Base-by-base conservation (phyloP, 345 rosid genomes). In the Eucalyptus fibrosa region DNA sequence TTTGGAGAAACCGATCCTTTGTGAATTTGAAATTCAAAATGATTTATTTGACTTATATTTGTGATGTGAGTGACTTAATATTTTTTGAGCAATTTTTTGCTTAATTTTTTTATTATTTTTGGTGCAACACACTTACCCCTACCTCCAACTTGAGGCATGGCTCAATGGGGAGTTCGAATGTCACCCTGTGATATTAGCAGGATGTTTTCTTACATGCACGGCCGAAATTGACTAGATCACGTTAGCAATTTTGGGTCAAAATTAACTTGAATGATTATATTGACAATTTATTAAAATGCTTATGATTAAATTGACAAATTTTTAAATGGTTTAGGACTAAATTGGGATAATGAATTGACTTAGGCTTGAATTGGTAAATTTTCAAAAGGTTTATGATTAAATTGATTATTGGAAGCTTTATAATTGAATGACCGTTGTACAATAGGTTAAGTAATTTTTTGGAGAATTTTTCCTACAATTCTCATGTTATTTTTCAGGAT, bases 181-280 rank as follows among this genome's bases (percentile, higher is more conserved):
- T 9, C 81, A 18, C 24, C 42, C 12, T 2, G 0, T 34, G 44
- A 69, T 32, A 18, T 32, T 34, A 34, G 45, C 14, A 18, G 2
- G 15, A 37, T 37, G 23, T 37, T 37, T 19, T 72, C 45, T 7
- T 37, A 56, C 13, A 24, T 56, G 30, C 30, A 24, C 0, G 3
- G 3, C 28, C 2, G 3, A 24, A 24, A 56, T 1, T 56, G 3
- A 56, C 13, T 24, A 56, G 62, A 56, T 24, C 30, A 56, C 1
- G 1, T 56, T 10, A 23, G 30, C 21, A 56, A 56, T 56, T 10
- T 56, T 0, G 0, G 7, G 6, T 56, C 62, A 56, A 56, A 56
- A 24, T 24, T 23, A 56, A 24, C 62, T 56, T 9, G 62, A 56
- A 56, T 24, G 30, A 10, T 30, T 56, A 24, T 3, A 56, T 56